Base-by-base conservation (phyloP, 495 filamentous ascomycete species). In the Staphylotrichum tortipilum region DNA sequence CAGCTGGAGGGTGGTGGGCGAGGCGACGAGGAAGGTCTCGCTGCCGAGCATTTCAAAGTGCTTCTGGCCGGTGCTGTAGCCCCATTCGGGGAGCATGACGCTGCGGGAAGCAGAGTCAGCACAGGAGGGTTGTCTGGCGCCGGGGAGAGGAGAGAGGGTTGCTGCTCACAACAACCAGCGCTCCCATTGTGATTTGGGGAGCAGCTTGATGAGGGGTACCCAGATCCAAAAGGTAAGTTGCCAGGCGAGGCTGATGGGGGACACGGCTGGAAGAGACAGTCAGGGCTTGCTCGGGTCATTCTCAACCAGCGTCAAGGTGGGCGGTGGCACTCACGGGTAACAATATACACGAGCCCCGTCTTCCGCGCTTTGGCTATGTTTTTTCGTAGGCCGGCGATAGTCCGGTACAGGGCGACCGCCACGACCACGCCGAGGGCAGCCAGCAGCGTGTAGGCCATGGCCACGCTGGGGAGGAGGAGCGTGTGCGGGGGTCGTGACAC, bases 1-100 rank as follows among this genome's bases (percentile, higher is more conserved):
- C 29, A 81, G 48, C 19, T 68, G 53, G 15, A 76, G 62, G 14
- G 47, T 56, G 9, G 59, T 62, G 1, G 82, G 78, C 1, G 74
- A 67, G 2, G 79, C 79, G 26, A 74, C 57, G 4, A 86, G 24
- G 58, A 86, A 80, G 12, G 69, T 69, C 36, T 71, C 67, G 9
- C 26, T 42, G 9, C 63, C 65, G 18, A 67, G 51, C 15, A 61
- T 58, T 7, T 69, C 59, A 22, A 69, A 76, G 21, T 65, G 49
- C 44, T 53, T 54, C 33, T 71, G 67, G 21, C 61, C 59, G 1
- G 58, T 53, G 11, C 36, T 38, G 42, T 60, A 74, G 17, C 58
- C 59, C 68, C 67, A 74, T 24, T 70, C 63, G 24, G 61, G 56
- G 0, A 52, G 38, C 53, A 72, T 57, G 33, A 68, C 35, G 28